Conservation (phyloP, 2,329 filamentous ascomycete genomes). For the Calonectria montana region DNA sequence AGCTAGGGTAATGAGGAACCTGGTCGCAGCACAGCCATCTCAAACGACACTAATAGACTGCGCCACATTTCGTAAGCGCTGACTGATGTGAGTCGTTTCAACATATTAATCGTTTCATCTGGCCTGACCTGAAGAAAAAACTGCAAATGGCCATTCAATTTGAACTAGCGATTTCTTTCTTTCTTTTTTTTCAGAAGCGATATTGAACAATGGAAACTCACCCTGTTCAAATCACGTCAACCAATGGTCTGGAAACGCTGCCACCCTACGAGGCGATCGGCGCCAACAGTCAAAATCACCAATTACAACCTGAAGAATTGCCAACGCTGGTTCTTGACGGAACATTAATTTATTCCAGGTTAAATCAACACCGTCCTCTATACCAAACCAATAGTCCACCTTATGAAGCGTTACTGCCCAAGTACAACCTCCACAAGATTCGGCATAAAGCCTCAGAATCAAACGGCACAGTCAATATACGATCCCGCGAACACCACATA, state of each 20-base stretch:
- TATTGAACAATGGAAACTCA: neutral
- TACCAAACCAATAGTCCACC: conserved; percentile 42
- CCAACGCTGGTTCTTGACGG: conserved; percentile 37
- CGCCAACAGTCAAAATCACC: neutral
- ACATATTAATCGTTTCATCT: too few relatives aligned
- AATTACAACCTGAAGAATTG: conserved; percentile 14
- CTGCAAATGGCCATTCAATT: too few relatives aligned
- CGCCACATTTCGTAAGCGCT: too few relatives aligned
- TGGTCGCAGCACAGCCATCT: too few relatives aligned
- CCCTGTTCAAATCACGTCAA: neutral
- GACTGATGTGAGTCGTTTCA: too few relatives aligned
- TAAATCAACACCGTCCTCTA: conserved; percentile 29
- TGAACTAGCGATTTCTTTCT: too few relatives aligned
- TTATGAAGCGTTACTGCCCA: conserved; percentile 22
- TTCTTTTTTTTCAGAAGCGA: too few relatives aligned
- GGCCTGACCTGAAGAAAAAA: too few relatives aligned
- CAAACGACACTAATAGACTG: too few relatives aligned
- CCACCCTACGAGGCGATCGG: neutral
- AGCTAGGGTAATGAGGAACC: too few relatives aligned
- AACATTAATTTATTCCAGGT: conserved; percentile 32
- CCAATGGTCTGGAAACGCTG: neutral
- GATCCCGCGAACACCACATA: conserved; percentile 42
- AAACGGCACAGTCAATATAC: conserved; percentile 25
- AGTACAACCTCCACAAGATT: conserved; percentile 43
- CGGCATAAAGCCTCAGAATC: conserved; percentile 34